Percentiles rank a stretch among this genome's conserved stretches.
Conservation (phyloP, 495 filamentous ascomycete genomes). For the Physcia stellaris region DNA sequence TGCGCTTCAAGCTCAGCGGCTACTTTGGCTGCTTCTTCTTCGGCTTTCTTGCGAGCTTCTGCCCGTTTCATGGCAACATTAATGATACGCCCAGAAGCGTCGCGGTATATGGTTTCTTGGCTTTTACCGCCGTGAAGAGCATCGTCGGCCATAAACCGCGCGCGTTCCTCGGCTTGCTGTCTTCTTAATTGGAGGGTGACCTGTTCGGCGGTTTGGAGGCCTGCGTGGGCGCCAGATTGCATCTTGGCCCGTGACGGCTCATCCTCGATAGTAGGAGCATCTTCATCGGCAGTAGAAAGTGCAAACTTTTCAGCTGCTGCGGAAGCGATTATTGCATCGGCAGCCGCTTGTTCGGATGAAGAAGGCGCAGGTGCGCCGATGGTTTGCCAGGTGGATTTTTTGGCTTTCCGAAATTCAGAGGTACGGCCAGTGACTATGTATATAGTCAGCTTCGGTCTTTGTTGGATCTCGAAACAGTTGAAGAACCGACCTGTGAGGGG, state of each 20-base stretch:
- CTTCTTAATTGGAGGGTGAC: slow-evolving; percentile 59
- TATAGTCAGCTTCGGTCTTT: slow-evolving; percentile 4
- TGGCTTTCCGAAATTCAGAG: slow-evolving; percentile 63
- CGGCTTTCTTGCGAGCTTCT: slow-evolving; percentile 59
- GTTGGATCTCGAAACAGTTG: neutral
- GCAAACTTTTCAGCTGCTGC: slow-evolving; percentile 50
- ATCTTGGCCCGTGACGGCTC: slow-evolving; percentile 33
- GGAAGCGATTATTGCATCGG: slow-evolving; percentile 71
- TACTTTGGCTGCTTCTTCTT: slow-evolving; percentile 55
- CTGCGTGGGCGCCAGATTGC: slow-evolving; percentile 74
- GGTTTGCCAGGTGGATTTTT: slow-evolving; percentile 67
- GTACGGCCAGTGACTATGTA: slow-evolving; percentile 34
- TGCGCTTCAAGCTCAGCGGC: slow-evolving; percentile 45
- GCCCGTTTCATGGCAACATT: slow-evolving; percentile 83
- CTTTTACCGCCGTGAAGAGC: slow-evolving; percentile 23
- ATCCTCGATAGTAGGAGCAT: slow-evolving; percentile 25
- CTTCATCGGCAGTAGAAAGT: slow-evolving; percentile 32
- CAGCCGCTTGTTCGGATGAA: slow-evolving; percentile 44
- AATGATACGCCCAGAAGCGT: slow-evolving; percentile 82
- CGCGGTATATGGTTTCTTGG: slow-evolving; percentile 80
- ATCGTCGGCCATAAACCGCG: slow-evolving; percentile 10
- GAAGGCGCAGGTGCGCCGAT: slow-evolving; percentile 39
- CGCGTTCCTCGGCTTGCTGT: slow-evolving; percentile 25
- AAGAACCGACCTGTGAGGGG: slow-evolving; percentile 21
- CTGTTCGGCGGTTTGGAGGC: slow-evolving; percentile 68